These are phyloP conservation scores for Simplicillium aogashimaense DNA, from an alignment of 2,329 filamentous ascomycete genomes.

Conservation along the genomic window DNA sequence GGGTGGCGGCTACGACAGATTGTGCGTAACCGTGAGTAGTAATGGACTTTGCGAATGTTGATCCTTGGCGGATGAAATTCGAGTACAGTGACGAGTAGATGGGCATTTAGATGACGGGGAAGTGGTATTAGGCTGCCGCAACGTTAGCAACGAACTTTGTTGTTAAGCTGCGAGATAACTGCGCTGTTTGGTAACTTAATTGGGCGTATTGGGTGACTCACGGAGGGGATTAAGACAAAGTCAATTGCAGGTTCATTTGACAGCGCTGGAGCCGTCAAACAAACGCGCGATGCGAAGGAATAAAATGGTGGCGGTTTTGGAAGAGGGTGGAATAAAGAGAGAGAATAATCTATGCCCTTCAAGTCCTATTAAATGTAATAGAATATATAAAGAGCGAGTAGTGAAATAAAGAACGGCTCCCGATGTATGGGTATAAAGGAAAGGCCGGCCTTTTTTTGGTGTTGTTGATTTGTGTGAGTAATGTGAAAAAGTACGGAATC, in stretches of 20 bases:
- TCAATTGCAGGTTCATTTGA: constrained; percentile 97
- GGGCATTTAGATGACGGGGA: constrained; percentile 79
- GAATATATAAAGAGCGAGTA: too few species aligned
- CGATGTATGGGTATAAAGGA: too few species aligned
- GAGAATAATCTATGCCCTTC: constrained; percentile 5
- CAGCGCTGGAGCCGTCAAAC: constrained; percentile 76
- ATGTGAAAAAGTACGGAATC: too few species aligned
- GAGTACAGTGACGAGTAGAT: constrained; percentile 60
- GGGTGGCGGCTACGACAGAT: constrained; percentile 89
- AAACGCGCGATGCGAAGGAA: constrained; percentile 59
- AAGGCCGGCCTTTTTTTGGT: too few species aligned
- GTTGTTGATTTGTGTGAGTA: too few species aligned
- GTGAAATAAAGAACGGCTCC: too few species aligned
- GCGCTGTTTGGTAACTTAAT: not conserved
- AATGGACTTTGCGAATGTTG: constrained; percentile 75
- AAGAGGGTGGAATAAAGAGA: constrained; percentile 9
- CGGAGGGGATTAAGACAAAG: constrained; percentile 3
- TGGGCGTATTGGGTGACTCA: constrained; percentile 1
- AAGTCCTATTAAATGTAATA: too few species aligned
- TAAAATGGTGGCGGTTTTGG: constrained; percentile 8
- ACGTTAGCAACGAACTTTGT: constrained; percentile 7
- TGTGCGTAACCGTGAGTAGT: constrained; percentile 97
- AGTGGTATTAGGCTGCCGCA: constrained; percentile 30
- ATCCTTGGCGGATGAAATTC: constrained; percentile 92
- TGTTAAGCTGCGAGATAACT: not conserved